Evolutionary conservation across 2,329 filamentous ascomycete genomes (phyloP), one percentile per base, ranked within the genome.

Genomic region (Leptographium radiaticola): DNA sequence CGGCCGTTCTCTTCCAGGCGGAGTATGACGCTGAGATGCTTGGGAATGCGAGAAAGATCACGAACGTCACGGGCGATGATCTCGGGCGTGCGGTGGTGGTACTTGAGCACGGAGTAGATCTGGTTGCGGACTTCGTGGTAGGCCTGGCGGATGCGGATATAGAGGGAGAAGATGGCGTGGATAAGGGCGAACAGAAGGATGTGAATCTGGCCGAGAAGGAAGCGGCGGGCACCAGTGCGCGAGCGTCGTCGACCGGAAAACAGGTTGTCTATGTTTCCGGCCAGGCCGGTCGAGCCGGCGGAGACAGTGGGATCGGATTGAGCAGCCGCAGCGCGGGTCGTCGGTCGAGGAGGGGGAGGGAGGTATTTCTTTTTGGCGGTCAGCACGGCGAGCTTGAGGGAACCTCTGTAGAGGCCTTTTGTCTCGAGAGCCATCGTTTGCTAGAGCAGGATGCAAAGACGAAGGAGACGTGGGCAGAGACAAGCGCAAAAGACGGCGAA

Each of bases 1-100:
- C 82, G 75, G 55, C 83, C 75, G 55, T 85, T 80, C 65, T 84
- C 75, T 62, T 91, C 82, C 49, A 87, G 73, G 55, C 84, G 84
- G 55, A 98, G 70, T 53, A 97, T 84, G 12, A 95, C 84, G 64
- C 89, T 96, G 51, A 98, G 68, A 65, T 98, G 93, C 59, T 86
- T 80, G 2, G 93, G 93, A 56, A 94, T 70, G 62, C 85, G 81
- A 55, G 75, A 77, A 55, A 98, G 69, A 11, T 77, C 76, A 66
- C 81, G 81, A 31, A 97, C 84, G 70, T 98, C 93, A 63, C 86
- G 84, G 63, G 85, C 83, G 61, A 98, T 95, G 65, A 95, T 81
- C 65, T 95, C 88, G 9, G 93, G 93, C 0, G 91, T 95, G 52
- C 88, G 87, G 68, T 98, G 93, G 71, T 98, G 94, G 71, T 98